Percentiles rank a stretch among this genome's conserved stretches.
Evolutionary conservation across 1,284 basidiomycete genomes (phyloP).

Genomic region (Ceratorhiza oryzae-sativae): DNA sequence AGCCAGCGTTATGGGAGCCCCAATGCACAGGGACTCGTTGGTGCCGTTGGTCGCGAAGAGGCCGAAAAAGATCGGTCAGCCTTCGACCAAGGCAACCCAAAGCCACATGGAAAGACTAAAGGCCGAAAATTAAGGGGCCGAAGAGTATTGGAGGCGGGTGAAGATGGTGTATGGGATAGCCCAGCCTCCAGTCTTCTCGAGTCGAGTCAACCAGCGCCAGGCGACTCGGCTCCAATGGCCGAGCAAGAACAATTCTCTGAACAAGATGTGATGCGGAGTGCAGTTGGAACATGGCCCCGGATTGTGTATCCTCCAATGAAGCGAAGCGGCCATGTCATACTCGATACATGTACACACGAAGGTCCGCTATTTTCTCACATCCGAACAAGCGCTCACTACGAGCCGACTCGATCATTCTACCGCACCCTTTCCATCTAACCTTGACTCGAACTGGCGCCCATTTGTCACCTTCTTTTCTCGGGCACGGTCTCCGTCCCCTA

Average conservation of each 20-base stretch:
- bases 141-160: constrained; percentile 21
- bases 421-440: not conserved
- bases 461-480: constrained; percentile 6
- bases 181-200: not conserved
- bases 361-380: constrained; percentile 56
- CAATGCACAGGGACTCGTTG: constrained; percentile 6
- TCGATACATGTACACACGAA: constrained; percentile 86
- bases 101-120: constrained; percentile 45
- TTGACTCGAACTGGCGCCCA: constrained; percentile 12
- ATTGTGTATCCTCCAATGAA: constrained; percentile 91
- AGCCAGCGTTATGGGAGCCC: constrained; percentile 13
- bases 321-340: constrained; percentile 88
- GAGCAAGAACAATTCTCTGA: constrained; percentile 10
- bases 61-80: constrained; percentile 49
- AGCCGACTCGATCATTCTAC: not conserved
- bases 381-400: constrained; percentile 30
- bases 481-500: constrained; percentile 26
- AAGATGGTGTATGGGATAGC: constrained; percentile 23
- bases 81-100: constrained; percentile 55
- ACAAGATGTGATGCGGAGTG: not conserved
- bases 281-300: constrained; percentile 74
- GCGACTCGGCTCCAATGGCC: constrained; percentile 35
- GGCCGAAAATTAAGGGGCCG: not conserved
- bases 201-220: not conserved
- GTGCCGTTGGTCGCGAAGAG: constrained; percentile 53